Base-by-base conservation (phyloP, 2,329 filamentous ascomycete genomes). In the Plectosphaerella plurivora region DNA sequence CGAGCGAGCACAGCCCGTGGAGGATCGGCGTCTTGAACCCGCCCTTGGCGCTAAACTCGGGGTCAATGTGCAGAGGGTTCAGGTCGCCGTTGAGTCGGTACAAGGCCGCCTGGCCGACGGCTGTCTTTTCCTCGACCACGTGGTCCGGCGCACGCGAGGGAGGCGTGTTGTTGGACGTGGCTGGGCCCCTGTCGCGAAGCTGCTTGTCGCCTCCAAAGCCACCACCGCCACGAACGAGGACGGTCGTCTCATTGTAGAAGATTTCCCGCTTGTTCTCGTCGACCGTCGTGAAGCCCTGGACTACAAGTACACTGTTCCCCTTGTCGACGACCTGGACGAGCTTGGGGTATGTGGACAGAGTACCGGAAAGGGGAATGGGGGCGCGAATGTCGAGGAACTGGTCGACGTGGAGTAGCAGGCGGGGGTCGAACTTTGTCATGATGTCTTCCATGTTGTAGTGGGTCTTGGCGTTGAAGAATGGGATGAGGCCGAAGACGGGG, bases 341-440 rank as follows among this genome's bases (percentile, higher is more conserved):
- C 68, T 86, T 86, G 54, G 85, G 88, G 65, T 85, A 83, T 54
- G 87, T 89, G 62, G 89, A 70, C 49, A 95, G 86, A 52, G 83
- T 86, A 49, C 82, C 91, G 53, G 86, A 81, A 35, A 92, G 96
- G 37, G 93, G 93, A 63, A 97, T 88, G 39, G 93, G 93, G 76
- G 85, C 95, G 71, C 92, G 90, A 65, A 97, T 82, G 74, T 97
- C 93, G 59, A 97, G 89, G 75, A 91, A 99, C 72, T 99, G 94
- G 78, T 99, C 93, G 66, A 94, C 93, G 75, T 99, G 93, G 25
- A 99, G 88, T 49, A 97, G 84, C 91, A 96, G 96, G 90, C 96
- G 97, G 57, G 91, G 92, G 41, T 84, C 90, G 79, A 96, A 99
- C 79, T 97, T 95, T 69, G 92, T 91, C 33, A 97, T 88, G 56